phyloP scores from a whole-genome alignment of 2,329 filamentous ascomycete species.

The Coniochaeta pulveracea region DNA sequence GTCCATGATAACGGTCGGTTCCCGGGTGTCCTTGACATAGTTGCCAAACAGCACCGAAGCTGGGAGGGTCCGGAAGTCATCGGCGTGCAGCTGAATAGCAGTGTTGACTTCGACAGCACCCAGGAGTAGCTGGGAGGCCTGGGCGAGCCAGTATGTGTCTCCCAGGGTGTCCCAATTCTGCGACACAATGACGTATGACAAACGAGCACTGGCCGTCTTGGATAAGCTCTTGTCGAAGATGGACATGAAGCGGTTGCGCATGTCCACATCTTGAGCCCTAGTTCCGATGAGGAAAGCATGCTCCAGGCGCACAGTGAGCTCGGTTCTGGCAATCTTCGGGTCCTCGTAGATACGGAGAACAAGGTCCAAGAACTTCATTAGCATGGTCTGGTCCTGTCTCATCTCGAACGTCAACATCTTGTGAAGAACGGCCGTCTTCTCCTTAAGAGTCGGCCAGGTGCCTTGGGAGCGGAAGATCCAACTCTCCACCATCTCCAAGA shows the following conservation, averaged over 20 bases:
- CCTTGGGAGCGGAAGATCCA: constrained; percentile 97
- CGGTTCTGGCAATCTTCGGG: constrained; percentile 85
- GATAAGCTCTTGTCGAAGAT: constrained; percentile 94
- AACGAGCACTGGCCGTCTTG: constrained; percentile 77
- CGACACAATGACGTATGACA: constrained; percentile 78
- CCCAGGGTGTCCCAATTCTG: constrained; percentile 96
- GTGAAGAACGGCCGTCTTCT: constrained; percentile 96
- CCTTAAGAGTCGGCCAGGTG: constrained; percentile 93
- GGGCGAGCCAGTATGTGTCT: constrained; percentile 94
- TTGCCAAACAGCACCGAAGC: constrained; percentile 62
- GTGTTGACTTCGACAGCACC: constrained; percentile 80
- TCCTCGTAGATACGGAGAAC: constrained; percentile 98
- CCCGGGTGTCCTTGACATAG: constrained; percentile 57
- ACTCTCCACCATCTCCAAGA: constrained; percentile 82
- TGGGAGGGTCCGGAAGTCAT: constrained; percentile 73
- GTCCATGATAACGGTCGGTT: constrained; percentile 62
- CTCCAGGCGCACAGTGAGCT: constrained; percentile 93
- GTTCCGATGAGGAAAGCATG: constrained; percentile 96
- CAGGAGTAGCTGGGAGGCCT: constrained; percentile 86
- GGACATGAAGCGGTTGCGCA: constrained; percentile 92
- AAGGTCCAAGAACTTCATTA: constrained; percentile 88
- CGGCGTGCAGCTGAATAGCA: constrained; percentile 64
- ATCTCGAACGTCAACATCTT: constrained; percentile 98
- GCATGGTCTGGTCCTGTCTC: constrained; percentile 67
- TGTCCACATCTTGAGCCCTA: constrained; percentile 83